Percentiles rank a stretch among this genome's conserved stretches.
phyloP scores from a whole-genome alignment of 2,329 filamentous ascomycete species.

The Stachybotrys echinatus region DNA sequence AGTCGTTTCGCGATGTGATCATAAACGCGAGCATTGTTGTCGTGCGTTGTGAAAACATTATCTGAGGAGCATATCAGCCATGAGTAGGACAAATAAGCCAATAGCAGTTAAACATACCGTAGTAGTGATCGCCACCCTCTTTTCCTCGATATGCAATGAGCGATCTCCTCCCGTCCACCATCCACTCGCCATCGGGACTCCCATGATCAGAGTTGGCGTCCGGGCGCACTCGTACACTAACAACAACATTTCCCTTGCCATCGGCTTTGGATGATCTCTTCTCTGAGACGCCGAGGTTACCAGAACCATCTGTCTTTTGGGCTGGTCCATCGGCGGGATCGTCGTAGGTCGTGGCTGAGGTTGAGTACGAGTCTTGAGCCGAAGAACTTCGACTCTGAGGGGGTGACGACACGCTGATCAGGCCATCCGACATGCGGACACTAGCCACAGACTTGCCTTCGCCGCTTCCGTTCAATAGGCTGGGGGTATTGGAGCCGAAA shows the following conservation, averaged over 20 bases:
- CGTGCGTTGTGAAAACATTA: slow-evolving; percentile 91
- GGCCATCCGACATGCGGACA: slow-evolving; percentile 65
- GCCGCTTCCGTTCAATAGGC: slow-evolving; percentile 71
- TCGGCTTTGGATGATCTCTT: slow-evolving; percentile 56
- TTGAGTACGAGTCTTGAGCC: slow-evolving; percentile 86
- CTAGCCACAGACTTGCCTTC: slow-evolving; percentile 69
- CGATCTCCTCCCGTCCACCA: slow-evolving; percentile 79
- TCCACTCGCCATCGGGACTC: slow-evolving; percentile 76
- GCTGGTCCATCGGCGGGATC: slow-evolving; percentile 58
- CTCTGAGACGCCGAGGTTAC: slow-evolving; percentile 24
- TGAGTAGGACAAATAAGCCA: neutral
- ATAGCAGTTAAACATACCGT: slow-evolving; percentile 64
- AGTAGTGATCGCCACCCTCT: slow-evolving; percentile 88
- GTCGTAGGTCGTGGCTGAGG: slow-evolving; percentile 83
- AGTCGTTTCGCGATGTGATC: slow-evolving; percentile 90
- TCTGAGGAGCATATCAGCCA: slow-evolving; percentile 48
- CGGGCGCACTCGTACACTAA: slow-evolving; percentile 89
- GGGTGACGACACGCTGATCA: slow-evolving; percentile 74
- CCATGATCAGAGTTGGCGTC: slow-evolving; percentile 62
- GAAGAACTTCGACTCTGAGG: slow-evolving; percentile 89
- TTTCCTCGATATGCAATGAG: slow-evolving; percentile 80
- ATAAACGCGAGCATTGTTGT: slow-evolving; percentile 93
- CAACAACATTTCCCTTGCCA: slow-evolving; percentile 88
- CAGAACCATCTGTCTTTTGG: slow-evolving; percentile 22
- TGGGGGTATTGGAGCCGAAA: slow-evolving; percentile 54